Percentiles rank a stretch among this genome's conserved stretches.
Evolutionary conservation across 2,329 filamentous ascomycete genomes (phyloP).

Genomic region (Tolypocladium album): DNA sequence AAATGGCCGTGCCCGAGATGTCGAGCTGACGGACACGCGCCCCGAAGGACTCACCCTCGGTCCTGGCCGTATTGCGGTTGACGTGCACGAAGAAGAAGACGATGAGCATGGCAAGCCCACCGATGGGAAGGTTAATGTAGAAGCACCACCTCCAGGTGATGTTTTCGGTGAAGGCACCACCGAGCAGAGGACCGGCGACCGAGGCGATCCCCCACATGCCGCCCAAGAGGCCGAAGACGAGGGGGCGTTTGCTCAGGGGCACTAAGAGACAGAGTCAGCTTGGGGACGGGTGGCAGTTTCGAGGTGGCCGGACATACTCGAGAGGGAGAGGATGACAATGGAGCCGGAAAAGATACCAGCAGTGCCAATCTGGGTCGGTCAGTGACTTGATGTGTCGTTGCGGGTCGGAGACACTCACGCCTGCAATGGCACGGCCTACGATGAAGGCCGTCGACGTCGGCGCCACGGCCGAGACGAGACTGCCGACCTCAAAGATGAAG

Average conservation of each 20-base stretch:
- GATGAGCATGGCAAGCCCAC: conserved; percentile 34
- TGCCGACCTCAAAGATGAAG: conserved; percentile 33
- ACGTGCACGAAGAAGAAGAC: conserved; percentile 36
- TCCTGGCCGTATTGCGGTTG: conserved; percentile 22
- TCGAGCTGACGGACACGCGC: conserved; percentile 35
- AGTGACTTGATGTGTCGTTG: conserved; percentile 1
- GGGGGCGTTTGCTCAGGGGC: conserved; percentile 40
- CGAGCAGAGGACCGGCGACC: conserved; percentile 38
- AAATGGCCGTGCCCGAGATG: conserved; percentile 34
- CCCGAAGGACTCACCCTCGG: conserved; percentile 19
- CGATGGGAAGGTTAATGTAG: conserved; percentile 34
- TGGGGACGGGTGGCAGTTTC: not conserved
- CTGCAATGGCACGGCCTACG: conserved; percentile 39
- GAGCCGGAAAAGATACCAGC: conserved; percentile 40
- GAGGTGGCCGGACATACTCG: conserved; percentile 15
- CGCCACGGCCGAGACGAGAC: conserved; percentile 31
- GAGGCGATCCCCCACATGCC: conserved; percentile 46
- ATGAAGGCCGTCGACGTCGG: conserved; percentile 38
- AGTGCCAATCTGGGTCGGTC: conserved; percentile 28
- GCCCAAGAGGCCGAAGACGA: conserved; percentile 43
- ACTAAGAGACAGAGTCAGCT: conserved; percentile 18
- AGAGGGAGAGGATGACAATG: conserved; percentile 34
- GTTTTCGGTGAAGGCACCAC: conserved; percentile 38
- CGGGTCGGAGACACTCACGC: conserved; percentile 15
- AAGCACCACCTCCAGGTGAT: conserved; percentile 44